A percentile compares a stretch with the other conserved stretches of the same genome.
Evolutionary conservation across 768 basidiomycete species (phyloP).

Genomic region (Russula sp.): DNA sequence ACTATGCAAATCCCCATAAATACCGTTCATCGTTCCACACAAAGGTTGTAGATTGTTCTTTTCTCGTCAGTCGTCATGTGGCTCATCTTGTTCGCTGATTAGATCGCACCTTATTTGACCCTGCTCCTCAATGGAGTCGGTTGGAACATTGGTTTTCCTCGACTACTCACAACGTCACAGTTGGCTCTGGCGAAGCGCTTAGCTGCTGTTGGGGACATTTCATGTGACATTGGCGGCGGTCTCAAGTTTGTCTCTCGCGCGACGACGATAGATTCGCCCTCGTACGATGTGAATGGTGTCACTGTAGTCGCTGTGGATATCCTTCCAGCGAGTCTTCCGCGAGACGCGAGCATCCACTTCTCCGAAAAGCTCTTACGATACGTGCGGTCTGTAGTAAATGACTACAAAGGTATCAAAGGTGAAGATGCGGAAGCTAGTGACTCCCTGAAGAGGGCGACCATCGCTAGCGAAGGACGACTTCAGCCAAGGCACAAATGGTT

Average conservation of each 20-base stretch:
- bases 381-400: slow-evolving; percentile 46
- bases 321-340: slow-evolving; percentile 74
- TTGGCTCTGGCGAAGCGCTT: slow-evolving; percentile 45
- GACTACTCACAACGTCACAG: slow-evolving; percentile 65
- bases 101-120: slow-evolving; percentile 83
- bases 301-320: slow-evolving; percentile 91
- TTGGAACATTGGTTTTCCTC: slow-evolving; percentile 73
- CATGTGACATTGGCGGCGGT: slow-evolving; percentile 86
- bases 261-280: slow-evolving; percentile 73
- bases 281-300: slow-evolving; percentile 55
- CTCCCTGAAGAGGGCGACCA: slow-evolving; percentile 63
- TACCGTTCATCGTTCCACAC: slow-evolving; percentile 65
- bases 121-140: slow-evolving; percentile 83
- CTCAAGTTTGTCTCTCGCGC: slow-evolving; percentile 73
- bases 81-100: neutral
- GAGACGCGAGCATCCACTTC: slow-evolving; percentile 77
- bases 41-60: slow-evolving; percentile 37
- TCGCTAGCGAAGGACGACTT: slow-evolving; percentile 54
- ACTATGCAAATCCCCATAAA: slow-evolving; percentile 61
- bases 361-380: slow-evolving; percentile 61
- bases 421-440: slow-evolving; percentile 28
- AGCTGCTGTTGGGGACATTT: slow-evolving; percentile 77
- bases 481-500: slow-evolving; percentile 52
- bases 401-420: slow-evolving; percentile 27
- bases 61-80: neutral